Evolutionary conservation across 495 filamentous ascomycete species (phyloP).

Genomic region (Daldinia caldariorum): DNA sequence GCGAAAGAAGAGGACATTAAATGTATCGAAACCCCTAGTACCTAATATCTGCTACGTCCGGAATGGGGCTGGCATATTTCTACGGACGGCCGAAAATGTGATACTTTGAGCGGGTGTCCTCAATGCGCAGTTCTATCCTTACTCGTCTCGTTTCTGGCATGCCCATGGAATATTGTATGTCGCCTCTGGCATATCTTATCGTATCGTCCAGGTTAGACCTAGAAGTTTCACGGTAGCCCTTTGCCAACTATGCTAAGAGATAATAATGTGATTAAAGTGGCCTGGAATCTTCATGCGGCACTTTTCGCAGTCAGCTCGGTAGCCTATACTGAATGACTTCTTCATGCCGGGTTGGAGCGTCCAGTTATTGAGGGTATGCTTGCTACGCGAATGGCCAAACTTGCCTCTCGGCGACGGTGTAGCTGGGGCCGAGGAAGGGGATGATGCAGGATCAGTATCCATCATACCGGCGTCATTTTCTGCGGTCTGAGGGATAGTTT

Average conservation of each 20-base stretch:
- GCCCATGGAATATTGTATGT: background rate
- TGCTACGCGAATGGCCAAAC: constrained; percentile 57
- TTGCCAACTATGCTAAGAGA: constrained; percentile 54
- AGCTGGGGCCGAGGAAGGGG: constrained; percentile 44
- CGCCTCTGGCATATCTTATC: background rate
- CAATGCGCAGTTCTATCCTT: background rate
- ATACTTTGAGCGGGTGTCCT: background rate
- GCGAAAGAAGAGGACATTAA: background rate
- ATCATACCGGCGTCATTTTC: constrained; percentile 47
- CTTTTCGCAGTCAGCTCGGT: constrained; percentile 86
- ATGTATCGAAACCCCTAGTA: background rate
- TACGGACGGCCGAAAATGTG: background rate
- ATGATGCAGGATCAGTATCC: constrained; percentile 45
- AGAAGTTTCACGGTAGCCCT: background rate
- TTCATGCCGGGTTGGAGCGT: constrained; percentile 66
- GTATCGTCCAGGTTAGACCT: constrained; percentile 2
- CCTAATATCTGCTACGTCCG: background rate
- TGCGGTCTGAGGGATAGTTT: constrained; percentile 37
- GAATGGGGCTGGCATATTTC: background rate
- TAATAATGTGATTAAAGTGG: constrained; percentile 86
- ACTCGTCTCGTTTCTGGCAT: background rate
- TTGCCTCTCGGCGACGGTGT: constrained; percentile 50
- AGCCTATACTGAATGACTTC: constrained; percentile 82
- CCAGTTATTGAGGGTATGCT: constrained; percentile 61
- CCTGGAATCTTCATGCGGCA: constrained; percentile 81